Evolutionary conservation across 2,329 filamentous ascomycete species (phyloP).

Genomic region (Beauveria sp.): DNA sequence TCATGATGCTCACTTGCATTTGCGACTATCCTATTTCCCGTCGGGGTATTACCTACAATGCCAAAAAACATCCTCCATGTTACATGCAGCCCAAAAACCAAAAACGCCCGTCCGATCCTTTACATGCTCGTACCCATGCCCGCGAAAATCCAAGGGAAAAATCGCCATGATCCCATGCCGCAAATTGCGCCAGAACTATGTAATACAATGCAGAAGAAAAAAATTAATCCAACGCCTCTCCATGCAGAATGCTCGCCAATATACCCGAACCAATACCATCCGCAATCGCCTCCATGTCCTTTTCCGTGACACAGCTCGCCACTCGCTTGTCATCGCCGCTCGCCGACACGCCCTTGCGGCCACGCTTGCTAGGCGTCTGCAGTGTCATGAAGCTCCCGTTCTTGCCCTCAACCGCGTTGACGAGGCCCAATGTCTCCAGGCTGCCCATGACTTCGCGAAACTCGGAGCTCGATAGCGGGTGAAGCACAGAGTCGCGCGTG

Average conservation of each 20-base stretch:
- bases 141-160: too few species aligned
- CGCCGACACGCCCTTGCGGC: conserved; percentile 50
- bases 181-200: not conserved
- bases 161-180: not conserved
- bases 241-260: conserved; percentile 53
- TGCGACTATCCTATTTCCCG: not conserved
- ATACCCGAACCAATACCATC: conserved; percentile 55
- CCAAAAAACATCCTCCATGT: not conserved
- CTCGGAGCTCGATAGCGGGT: conserved; percentile 82
- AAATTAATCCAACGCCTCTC: conserved; percentile 47
- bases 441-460: conserved; percentile 90
- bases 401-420: conserved; percentile 63
- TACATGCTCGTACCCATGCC: not conserved
- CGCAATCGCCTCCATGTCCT: conserved; percentile 66
- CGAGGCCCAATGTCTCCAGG: conserved; percentile 77
- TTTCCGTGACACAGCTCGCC: conserved; percentile 71
- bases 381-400: conserved; percentile 56
- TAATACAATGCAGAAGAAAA: not conserved
- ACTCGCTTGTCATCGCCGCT: conserved; percentile 67
- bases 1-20: not conserved
- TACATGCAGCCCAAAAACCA: not conserved
- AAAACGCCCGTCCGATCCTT: not conserved
- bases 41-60: not conserved
- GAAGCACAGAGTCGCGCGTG: conserved; percentile 78
- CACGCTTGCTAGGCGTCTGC: conserved; percentile 65